Conservation (phyloP, 768 basidiomycete genomes). For the Daedaleopsis nitida region DNA sequence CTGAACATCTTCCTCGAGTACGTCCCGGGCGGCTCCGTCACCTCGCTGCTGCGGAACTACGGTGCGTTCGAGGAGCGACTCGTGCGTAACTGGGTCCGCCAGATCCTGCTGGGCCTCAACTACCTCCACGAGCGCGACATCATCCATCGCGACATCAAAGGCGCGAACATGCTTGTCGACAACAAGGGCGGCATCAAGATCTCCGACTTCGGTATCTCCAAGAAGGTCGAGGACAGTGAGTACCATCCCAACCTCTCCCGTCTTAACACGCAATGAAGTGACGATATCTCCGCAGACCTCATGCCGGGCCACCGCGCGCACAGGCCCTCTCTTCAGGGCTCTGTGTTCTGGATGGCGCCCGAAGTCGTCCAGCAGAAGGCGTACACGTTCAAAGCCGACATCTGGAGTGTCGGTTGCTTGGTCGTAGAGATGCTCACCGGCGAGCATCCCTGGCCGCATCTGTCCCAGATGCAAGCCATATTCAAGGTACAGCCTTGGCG, state of each 20-base stretch:
- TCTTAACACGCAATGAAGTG: too few relatives aligned
- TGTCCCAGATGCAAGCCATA: constrained; percentile 99
- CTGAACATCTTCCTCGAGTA: constrained; percentile 98
- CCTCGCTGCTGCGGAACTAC: constrained; percentile 85
- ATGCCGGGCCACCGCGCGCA: constrained; percentile 70
- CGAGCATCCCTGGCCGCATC: constrained; percentile 92
- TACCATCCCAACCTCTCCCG: background rate
- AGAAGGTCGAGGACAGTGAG: constrained; percentile 96
- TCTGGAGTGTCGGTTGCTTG: constrained; percentile 95
- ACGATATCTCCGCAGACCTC: constrained; percentile 38
- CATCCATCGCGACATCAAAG: constrained; percentile 98
- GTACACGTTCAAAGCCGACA: constrained; percentile 91
- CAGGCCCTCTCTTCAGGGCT: constrained; percentile 93
- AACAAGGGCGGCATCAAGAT: constrained; percentile 98
- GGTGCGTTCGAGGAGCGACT: constrained; percentile 94
- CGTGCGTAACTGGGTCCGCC: constrained; percentile 90
- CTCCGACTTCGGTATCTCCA: constrained; percentile 95
- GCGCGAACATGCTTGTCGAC: constrained; percentile 96
- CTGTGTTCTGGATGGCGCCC: constrained; percentile 99
- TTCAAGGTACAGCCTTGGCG: constrained; percentile 67
- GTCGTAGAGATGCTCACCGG: constrained; percentile 98
- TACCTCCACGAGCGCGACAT: constrained; percentile 94
- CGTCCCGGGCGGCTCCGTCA: constrained; percentile 93
- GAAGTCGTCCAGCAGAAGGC: constrained; percentile 96
- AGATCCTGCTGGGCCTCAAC: constrained; percentile 85